phyloP scores from a whole-genome alignment of 345 rosid species.

The Capsella bursapastoris region DNA sequence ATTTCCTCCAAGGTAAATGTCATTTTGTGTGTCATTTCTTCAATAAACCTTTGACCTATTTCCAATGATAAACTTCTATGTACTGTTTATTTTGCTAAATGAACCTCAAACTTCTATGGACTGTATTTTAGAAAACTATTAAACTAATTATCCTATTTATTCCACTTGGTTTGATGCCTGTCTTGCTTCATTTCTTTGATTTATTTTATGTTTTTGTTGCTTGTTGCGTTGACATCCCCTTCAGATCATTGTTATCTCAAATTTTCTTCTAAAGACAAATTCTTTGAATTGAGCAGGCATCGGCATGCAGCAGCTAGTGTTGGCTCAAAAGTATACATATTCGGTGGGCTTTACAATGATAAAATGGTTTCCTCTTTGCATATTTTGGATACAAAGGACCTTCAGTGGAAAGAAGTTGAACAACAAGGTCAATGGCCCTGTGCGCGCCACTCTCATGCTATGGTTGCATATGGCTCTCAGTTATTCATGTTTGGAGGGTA shows the following conservation, averaged over 20 bases:
- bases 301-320: conserved; percentile 82
- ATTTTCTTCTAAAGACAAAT: conserved; percentile 18
- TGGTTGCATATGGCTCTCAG: conserved; percentile 70
- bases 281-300: conserved; percentile 61
- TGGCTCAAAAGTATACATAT: conserved; percentile 73
- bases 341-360: conserved; percentile 74
- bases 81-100: background rate
- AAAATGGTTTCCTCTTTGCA: conserved; percentile 62
- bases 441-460: conserved; percentile 87
- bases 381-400: conserved; percentile 54
- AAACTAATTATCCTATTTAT: background rate
- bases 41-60: background rate
- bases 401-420: conserved; percentile 68
- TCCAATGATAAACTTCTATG: background rate
- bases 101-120: background rate
- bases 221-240: background rate
- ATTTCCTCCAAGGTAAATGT: conserved; percentile 71
- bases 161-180: background rate
- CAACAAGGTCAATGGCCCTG: conserved; percentile 67
- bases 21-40: conserved; percentile 12
- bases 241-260: background rate
- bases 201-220: background rate
- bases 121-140: background rate
- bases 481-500: conserved; percentile 83
- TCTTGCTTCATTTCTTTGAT: conserved; percentile 1